Evolutionary conservation across 352 stramenopile genomes (phyloP), one percentile per base, ranked within the genome.

Genomic region (Aphanomyces euteiches): DNA sequence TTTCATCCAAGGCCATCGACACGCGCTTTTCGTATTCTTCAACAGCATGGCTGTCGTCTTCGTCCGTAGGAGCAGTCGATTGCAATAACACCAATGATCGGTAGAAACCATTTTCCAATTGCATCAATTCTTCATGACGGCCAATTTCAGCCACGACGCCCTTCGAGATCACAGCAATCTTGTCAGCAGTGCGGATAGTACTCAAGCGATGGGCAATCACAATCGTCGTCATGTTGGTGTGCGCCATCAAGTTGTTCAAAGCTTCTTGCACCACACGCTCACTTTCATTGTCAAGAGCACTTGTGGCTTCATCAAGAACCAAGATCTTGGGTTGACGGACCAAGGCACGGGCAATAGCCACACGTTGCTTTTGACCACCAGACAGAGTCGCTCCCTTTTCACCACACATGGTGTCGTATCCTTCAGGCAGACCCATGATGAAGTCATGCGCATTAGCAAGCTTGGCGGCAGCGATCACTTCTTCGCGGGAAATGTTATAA

Each of bases 291-390:
- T 93, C 88, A 5, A 96, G 74, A 7, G 82, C 79, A 37, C 78
- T 75, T 5, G 87, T 96, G 2, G 90, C 86, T 74, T 96, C 90
- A 72, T 94, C 87, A 12, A 88, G 67, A 10, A 89, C 59, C 34
- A 87, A 66, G 61, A 92, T 76, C 39, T 73, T 72, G 4, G 73
- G 74, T 17, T 76, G 39, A 2, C 73, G 73, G 10, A 98, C 66
- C 13, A 98, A 65, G 1, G 89, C 91, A 50, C 93, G 78, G n/a
- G 87, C 86, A 67, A 97, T 96, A 13, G 81, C 80, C 53, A 95
- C 78, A 34, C 87, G 68, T 74, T 98, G 89, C 66, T 93, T 93
- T 80, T 98, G 86, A 17, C 93, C 90, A 38, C 89, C 96, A n/a
- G 87, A 97, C 7, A 98, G 75, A 21, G 84, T 80, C 5, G 84